These are phyloP conservation scores for Botrytis pseudocinerea DNA, from an alignment of 2,329 filamentous ascomycete species.

Conservation along the genomic window DNA sequence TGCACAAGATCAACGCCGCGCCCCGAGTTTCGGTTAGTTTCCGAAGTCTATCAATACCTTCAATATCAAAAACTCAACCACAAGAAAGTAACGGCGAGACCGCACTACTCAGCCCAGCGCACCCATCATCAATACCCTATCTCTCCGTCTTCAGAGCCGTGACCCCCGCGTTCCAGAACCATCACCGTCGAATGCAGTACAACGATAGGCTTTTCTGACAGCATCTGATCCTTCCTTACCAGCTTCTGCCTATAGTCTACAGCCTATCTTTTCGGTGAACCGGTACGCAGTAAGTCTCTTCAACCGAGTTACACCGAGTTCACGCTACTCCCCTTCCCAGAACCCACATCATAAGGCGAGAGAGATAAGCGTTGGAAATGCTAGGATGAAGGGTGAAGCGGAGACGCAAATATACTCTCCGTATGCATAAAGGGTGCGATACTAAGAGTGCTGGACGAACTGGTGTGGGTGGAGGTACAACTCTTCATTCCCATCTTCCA, in stretches of 20 bases:
- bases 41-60: too few species aligned
- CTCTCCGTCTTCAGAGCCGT: neutral
- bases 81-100: neutral
- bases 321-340: neutral
- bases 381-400: neutral
- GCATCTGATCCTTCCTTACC: neutral
- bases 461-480: neutral
- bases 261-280: neutral
- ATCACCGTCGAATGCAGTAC: neutral
- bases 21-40: neutral
- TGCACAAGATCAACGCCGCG: neutral
- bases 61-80: neutral
- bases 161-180: neutral
- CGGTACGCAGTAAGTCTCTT: neutral
- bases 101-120: neutral
- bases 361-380: neutral
- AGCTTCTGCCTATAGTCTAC: neutral
- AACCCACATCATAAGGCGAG: neutral
- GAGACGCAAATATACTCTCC: neutral
- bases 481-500: neutral
- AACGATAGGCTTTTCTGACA: neutral
- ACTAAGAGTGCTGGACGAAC: neutral
- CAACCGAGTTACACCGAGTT: slow-evolving; percentile 10
- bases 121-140: neutral
- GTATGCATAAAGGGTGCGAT: neutral